These are phyloP conservation scores for Cyberlindnera subsufficiens DNA, from an alignment of 805 yeast genomes.

Conservation along the genomic window DNA sequence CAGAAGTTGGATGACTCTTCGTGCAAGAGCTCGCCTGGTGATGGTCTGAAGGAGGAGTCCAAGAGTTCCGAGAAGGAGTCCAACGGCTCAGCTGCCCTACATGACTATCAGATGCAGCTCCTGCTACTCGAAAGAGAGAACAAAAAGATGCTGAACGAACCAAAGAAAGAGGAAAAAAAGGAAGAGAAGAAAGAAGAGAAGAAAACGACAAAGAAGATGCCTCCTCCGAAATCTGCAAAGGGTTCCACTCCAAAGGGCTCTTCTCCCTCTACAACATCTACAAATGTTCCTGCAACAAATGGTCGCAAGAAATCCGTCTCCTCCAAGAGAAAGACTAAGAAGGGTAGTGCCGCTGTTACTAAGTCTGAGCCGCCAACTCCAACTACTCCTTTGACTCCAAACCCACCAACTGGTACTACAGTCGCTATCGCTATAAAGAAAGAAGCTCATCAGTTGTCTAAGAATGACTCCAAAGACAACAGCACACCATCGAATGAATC, in stretches of 20 bases:
- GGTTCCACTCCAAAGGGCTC: constrained; percentile 17
- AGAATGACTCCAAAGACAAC: constrained; percentile 10
- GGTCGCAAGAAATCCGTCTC: constrained; percentile 19
- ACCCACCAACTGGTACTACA: constrained; percentile 7
- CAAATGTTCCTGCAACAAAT: constrained; percentile 12
- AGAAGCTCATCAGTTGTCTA: constrained; percentile 8
- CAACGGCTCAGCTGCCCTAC: constrained; percentile 42
- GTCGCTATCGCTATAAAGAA: constrained; percentile 2
- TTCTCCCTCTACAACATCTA: constrained; percentile 1
- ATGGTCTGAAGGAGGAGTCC: neutral
- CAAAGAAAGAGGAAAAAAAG: constrained; percentile 27
- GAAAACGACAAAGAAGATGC: constrained; percentile 14
- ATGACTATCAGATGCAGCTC: constrained; percentile 78
- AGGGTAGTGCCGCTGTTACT: constrained; percentile 14
- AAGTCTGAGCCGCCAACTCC: constrained; percentile 37
- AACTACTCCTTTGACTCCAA: constrained; percentile 34
- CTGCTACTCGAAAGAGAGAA: constrained; percentile 72
- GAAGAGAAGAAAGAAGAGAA: constrained; percentile 2
- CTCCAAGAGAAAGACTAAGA: constrained; percentile 13
- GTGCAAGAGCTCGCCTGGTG: neutral
- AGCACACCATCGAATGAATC: constrained; percentile 17
- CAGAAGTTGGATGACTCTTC: constrained; percentile 16
- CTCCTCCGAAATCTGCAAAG: constrained; percentile 21
- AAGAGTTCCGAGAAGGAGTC: neutral
- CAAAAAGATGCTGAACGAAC: constrained; percentile 57